Evolutionary conservation across 1,284 basidiomycete species (phyloP).

Genomic region (Pterulicium gracile): DNA sequence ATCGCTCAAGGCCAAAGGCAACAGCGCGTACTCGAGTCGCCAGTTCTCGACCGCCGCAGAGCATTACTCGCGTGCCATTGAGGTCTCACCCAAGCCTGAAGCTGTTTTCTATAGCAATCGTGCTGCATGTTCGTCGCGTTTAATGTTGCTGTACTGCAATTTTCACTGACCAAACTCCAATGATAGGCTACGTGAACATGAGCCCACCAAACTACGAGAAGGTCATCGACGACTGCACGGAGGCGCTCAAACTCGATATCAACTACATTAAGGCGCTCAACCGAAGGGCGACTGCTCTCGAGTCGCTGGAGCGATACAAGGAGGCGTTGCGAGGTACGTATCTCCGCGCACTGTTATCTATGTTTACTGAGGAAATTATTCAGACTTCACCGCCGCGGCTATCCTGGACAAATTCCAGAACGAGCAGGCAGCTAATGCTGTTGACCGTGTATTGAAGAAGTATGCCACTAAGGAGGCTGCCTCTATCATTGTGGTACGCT

Average conservation of each 20-base stretch:
- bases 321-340: slow-evolving; percentile 69
- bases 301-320: slow-evolving; percentile 67
- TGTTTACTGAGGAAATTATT: no score
- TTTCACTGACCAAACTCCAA: slow-evolving; percentile 2
- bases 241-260: slow-evolving; percentile 77
- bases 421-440: slow-evolving; percentile 65
- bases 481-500: slow-evolving; percentile 48
- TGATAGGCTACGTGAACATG: slow-evolving; percentile 84
- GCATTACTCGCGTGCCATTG: slow-evolving; percentile 89
- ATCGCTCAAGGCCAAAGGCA: slow-evolving; percentile 82
- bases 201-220: slow-evolving; percentile 73
- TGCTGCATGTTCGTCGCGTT: slow-evolving; percentile 69
- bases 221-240: slow-evolving; percentile 87
- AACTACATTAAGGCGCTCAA: slow-evolving; percentile 95
- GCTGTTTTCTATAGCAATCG: slow-evolving; percentile 97
- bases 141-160: slow-evolving; percentile 2
- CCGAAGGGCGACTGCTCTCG: slow-evolving; percentile 80
- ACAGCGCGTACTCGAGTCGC: slow-evolving; percentile 77
- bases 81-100: slow-evolving; percentile 74
- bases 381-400: slow-evolving; percentile 93
- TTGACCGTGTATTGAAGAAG: slow-evolving; percentile 90
- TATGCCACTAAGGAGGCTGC: slow-evolving; percentile 66
- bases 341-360: not conserved
- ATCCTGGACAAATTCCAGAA: slow-evolving; percentile 93
- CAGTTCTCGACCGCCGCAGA: slow-evolving; percentile 72